Evolutionary conservation across 352 stramenopile species (phyloP).

Genomic region (Pythium periplocum): DNA sequence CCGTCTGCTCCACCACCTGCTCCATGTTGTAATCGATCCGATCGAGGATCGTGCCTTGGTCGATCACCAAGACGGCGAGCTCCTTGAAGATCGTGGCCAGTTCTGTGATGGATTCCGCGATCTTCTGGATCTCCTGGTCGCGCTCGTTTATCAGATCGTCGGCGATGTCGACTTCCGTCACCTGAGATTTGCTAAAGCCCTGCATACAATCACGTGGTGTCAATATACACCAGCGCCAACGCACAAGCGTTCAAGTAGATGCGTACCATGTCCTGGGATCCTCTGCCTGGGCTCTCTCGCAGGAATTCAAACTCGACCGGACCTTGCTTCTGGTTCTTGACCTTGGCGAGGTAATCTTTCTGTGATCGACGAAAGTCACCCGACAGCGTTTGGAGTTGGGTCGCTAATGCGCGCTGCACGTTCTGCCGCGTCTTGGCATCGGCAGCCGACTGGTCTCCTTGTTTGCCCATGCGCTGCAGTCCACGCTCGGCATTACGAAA

Average conservation of each 20-base stretch:
- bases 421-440: slow-evolving; percentile 85
- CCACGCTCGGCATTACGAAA: slow-evolving; percentile 76
- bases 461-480: slow-evolving; percentile 69
- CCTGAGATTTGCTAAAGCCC: slow-evolving; percentile 93
- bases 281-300: slow-evolving; percentile 41
- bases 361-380: slow-evolving; percentile 96
- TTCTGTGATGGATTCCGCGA: slow-evolving; percentile 99
- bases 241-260: slow-evolving; percentile 9
- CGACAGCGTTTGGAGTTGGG: slow-evolving; percentile 96
- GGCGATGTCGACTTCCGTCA: slow-evolving; percentile 95
- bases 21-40: slow-evolving; percentile 99
- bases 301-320: slow-evolving; percentile 90
- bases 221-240: slow-evolving; percentile 9
- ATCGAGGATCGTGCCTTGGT: slow-evolving; percentile 99
- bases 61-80: slow-evolving; percentile 98
- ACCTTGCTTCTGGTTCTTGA: slow-evolving; percentile 97
- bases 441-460: slow-evolving; percentile 65
- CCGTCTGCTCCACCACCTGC: slow-evolving; percentile 98
- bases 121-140: slow-evolving; percentile 96
- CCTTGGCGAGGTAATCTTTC: slow-evolving; percentile 95
- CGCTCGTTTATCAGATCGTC: slow-evolving; percentile 93
- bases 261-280: slow-evolving; percentile 49
- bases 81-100: slow-evolving; percentile 99
- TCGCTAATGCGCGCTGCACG: slow-evolving; percentile 88
- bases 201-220: slow-evolving; percentile 14